Base-by-base conservation (phyloP, 441 rosid species). In the Syzygium syzygioides region DNA sequence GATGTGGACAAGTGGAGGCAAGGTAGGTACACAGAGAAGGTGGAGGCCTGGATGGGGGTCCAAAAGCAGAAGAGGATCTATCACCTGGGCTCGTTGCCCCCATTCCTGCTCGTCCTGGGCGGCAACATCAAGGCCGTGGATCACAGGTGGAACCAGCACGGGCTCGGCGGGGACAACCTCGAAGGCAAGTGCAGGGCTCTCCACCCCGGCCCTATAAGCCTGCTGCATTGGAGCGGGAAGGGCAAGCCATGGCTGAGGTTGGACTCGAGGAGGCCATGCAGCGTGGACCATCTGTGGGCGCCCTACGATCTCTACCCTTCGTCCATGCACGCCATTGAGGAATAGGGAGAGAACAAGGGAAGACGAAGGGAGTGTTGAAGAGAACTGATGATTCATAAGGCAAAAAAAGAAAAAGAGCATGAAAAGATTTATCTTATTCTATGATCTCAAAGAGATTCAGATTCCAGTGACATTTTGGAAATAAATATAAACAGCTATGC, bases 231-330 rank as follows among this genome's bases (percentile, higher is more conserved):
- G 87, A 85, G 87, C n/a, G 87, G 87, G 64, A 85, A 85, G 64
- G 87, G 87, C 30, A 85, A 85, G 87, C 87, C 87, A 59, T 85
- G 87, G 87, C 64, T 85, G 66, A 85, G 87, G 87, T 30, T 85
- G 64, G 87, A 85, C 87, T 85, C 87, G 66, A 85, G 87, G 87
- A 85, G 62, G 68, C 87, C 87, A 56, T 85, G 87, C 87, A 85
- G 48, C 59, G 87, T 85, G 52, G 87, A 85, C 64, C 64, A 85
- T 41, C 87, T 85, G n/a, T 85, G 87, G 87, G 87, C 87, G 18
- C 87, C 87, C 53, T 85, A 85, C 66, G 87, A 85, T 13, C 87
- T 85, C 62, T 85, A 85, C 64, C 52, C 14, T 23, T 85, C 87
- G 28, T 54, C 59, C 48, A 55, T 59, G 87, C 87, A 56, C 37